Percentiles rank a stretch among this genome's conserved stretches.
Evolutionary conservation across 1,139 yeast species (phyloP).

Genomic region (Kodamaea fungicola): DNA sequence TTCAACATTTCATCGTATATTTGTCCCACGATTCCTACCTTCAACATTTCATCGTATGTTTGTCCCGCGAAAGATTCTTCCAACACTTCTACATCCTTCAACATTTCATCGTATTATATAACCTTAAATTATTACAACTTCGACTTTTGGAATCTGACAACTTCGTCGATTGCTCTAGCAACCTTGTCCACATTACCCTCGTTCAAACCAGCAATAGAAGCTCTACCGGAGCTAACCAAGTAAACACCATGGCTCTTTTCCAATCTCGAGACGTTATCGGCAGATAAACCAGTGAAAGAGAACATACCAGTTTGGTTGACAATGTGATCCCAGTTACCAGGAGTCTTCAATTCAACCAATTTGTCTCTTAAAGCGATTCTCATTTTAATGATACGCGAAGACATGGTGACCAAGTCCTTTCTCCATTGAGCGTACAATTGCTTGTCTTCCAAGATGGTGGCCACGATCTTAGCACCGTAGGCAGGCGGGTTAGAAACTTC

Average conservation of each 20-base stretch:
- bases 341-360: slow-evolving; percentile 64
- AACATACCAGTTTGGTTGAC: slow-evolving; percentile 95
- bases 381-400: slow-evolving; percentile 78
- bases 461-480: slow-evolving; percentile 91
- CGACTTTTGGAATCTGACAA: slow-evolving; percentile 45
- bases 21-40: too few relatives aligned
- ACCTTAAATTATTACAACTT: slow-evolving; percentile 23
- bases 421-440: slow-evolving; percentile 78
- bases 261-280: slow-evolving; percentile 76
- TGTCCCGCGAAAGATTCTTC: too few relatives aligned
- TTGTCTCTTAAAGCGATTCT: slow-evolving; percentile 61
- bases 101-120: too few relatives aligned
- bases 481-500: slow-evolving; percentile 94
- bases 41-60: too few relatives aligned
- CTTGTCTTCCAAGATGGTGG: slow-evolving; percentile 66
- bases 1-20: too few relatives aligned
- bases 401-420: slow-evolving; percentile 81
- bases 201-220: slow-evolving; percentile 91
- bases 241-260: slow-evolving; percentile 78
- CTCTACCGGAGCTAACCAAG: slow-evolving; percentile 81
- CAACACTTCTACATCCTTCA: too few relatives aligned
- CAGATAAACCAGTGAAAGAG: slow-evolving; percentile 82
- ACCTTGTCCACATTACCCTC: slow-evolving; percentile 74
- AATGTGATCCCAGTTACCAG: slow-evolving; percentile 92
- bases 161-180: slow-evolving; percentile 81